Evolutionary conservation across 2,329 filamentous ascomycete genomes (phyloP).

Genomic region (Atkinsonella hypoxylon): DNA sequence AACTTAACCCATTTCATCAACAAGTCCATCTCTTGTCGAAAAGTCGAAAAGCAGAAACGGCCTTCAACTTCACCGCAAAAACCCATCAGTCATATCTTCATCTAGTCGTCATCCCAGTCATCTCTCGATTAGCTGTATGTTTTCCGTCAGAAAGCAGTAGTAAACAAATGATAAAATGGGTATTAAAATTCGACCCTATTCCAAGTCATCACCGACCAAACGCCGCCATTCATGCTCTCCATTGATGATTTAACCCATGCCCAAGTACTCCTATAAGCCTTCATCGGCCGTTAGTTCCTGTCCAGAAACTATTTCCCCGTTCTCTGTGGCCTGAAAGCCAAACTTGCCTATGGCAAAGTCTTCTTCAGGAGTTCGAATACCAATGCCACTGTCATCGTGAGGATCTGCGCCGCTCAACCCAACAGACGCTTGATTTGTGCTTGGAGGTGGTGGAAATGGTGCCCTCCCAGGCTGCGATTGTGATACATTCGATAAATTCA

Average conservation of each 20-base stretch:
- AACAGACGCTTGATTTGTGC: slow-evolving; percentile 28
- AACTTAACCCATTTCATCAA: not conserved
- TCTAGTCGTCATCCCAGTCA: slow-evolving; percentile 19
- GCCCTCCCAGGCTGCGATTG: slow-evolving; percentile 38
- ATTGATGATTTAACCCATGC: not conserved
- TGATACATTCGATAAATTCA: slow-evolving; percentile 30
- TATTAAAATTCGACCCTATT: slow-evolving; percentile 7
- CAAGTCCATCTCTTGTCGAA: slow-evolving; percentile 4
- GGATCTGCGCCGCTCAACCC: slow-evolving; percentile 28
- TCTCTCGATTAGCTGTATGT: slow-evolving; percentile 13
- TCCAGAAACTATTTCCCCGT: slow-evolving; percentile 21
- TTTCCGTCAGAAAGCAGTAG: not conserved
- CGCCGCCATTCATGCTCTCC: slow-evolving; percentile 6
- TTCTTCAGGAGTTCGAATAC: slow-evolving; percentile 55
- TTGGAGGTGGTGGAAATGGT: slow-evolving; percentile 35
- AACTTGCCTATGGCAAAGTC: slow-evolving; percentile 52
- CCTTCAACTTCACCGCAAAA: not conserved
- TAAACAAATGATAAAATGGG: slow-evolving; percentile 5
- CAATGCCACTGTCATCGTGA: slow-evolving; percentile 66
- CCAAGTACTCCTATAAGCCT: slow-evolving; percentile 4
- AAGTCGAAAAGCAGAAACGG: not conserved
- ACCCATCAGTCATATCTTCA: slow-evolving; percentile 17
- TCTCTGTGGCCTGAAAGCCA: slow-evolving; percentile 28
- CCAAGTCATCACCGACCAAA: slow-evolving; percentile 6
- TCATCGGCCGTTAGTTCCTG: slow-evolving; percentile 16